Percentiles rank a stretch among this genome's conserved stretches.
Evolutionary conservation across 2,329 filamentous ascomycete genomes (phyloP).

Genomic region (Microdochium paspali): DNA sequence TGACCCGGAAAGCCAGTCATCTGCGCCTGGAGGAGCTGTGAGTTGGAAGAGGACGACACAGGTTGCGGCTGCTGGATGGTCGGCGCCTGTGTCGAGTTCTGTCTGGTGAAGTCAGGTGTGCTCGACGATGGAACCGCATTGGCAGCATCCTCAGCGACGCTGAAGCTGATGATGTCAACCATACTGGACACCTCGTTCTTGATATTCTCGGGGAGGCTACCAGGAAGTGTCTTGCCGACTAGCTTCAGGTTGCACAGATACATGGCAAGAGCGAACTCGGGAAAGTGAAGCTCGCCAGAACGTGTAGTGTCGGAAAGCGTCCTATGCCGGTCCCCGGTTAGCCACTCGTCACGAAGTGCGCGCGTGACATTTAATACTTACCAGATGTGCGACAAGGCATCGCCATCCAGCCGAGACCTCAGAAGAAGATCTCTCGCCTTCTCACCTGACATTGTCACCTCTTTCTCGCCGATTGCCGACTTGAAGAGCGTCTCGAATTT

Average conservation of each 20-base stretch:
- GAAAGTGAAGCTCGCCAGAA: constrained; percentile 91
- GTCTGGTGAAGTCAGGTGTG: constrained; percentile 59
- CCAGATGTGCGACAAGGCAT: constrained; percentile 90
- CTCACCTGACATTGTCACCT: constrained; percentile 83
- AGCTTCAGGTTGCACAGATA: constrained; percentile 94
- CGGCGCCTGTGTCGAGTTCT: constrained; percentile 37
- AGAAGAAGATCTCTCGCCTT: constrained; percentile 85
- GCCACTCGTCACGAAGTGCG: too few species aligned
- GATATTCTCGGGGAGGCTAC: constrained; percentile 69
- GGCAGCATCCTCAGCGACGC: constrained; percentile 64
- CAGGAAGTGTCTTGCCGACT: constrained; percentile 74
- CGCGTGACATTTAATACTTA: constrained; percentile 27
- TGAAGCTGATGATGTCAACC: constrained; percentile 99
- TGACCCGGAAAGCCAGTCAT: constrained; percentile 56
- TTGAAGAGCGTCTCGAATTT: constrained; percentile 98
- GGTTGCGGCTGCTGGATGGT: constrained; percentile 39
- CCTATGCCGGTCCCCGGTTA: too few species aligned
- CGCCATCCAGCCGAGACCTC: constrained; percentile 79
- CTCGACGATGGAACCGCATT: constrained; percentile 48
- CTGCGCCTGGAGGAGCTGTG: constrained; percentile 53
- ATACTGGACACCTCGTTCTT: constrained; percentile 98
- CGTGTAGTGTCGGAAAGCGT: constrained; percentile 91
- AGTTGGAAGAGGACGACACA: constrained; percentile 9
- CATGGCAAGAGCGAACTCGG: constrained; percentile 96
- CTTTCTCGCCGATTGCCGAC: constrained; percentile 76